Evolutionary conservation across 257 asterid genomes (phyloP), one percentile per base, ranked within the genome.

Genomic region (Hygrophila difformis): DNA sequence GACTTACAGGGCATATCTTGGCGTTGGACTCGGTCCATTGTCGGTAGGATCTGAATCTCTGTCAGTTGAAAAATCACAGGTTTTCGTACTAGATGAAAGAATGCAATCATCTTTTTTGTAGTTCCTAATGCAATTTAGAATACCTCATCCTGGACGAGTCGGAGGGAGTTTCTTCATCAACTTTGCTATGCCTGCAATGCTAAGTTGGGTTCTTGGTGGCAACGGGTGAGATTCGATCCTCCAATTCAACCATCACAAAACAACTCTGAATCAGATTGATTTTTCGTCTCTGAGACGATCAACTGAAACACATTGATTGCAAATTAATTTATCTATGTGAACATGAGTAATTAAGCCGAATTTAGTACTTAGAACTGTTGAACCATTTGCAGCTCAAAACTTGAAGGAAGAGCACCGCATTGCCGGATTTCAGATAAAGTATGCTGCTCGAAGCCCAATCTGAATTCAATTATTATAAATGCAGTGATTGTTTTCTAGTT

Each of bases 161-260:
- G 99, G 99, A 38, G 99, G 89, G 48, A 72, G 93, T 64, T 8
- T 86, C 19, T 82, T 91, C 53, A 77, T 91, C 26, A 82, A 72
- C 72, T 56, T 86, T n/a, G 87, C 60, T n/a, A 91, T 91, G 99
- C 95, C 95, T 45, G 44, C 86, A 22, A 91, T 86, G 95, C 75
- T 86, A 29, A 73, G 94, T 67, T 91, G 99, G 99, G 87, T 91
- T 63, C 87, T 91, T 4, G 96, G 99, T 17, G 99, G 99, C 59
- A 82, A 91, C 47, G 94, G 93, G 94, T 88, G 59, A 62, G 93
- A 50, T 56, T 12, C 8, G 10, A 41, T 44, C 12, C 19, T 3
- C 53, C n/a, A n/a, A n/a, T n/a, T n/a, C n/a, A n/a, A n/a, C n/a
- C n/a, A n/a, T n/a, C n/a, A n/a, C n/a, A n/a, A n/a, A n/a, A n/a